A percentile compares a stretch with the other conserved stretches of the same genome.
These are phyloP conservation scores for Sarcocystis neurona DNA, from an alignment of 169 alveolate genomes.

Conservation along the genomic window DNA sequence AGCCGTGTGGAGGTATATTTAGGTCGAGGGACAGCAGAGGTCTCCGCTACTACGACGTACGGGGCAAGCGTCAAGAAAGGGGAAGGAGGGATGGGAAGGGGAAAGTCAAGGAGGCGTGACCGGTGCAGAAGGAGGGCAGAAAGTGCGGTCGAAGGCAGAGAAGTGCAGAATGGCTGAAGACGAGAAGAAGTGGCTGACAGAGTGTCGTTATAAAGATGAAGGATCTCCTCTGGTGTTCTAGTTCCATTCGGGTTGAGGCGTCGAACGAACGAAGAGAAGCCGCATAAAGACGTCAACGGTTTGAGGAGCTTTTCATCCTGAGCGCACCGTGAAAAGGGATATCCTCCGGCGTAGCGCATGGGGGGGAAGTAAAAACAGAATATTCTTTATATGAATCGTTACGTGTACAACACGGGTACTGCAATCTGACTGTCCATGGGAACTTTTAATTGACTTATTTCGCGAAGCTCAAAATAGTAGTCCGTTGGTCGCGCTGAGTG, in stretches of 20 bases:
- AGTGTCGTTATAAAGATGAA: neutral
- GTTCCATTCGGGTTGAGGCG: neutral
- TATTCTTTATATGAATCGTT: too few relatives aligned
- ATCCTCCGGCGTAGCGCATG: neutral
- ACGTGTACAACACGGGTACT: too few relatives aligned
- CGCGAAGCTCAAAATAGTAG: too few relatives aligned
- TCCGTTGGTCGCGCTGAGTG: too few relatives aligned
- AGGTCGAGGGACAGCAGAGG: too few relatives aligned
- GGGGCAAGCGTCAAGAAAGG: conserved; percentile 26
- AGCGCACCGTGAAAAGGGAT: neutral
- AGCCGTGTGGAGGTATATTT: too few relatives aligned
- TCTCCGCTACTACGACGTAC: too few relatives aligned
- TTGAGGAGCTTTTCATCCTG: neutral
- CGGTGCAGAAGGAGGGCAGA: conserved; percentile 30
- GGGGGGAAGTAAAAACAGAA: neutral
- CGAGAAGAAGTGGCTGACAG: conserved; percentile 12
- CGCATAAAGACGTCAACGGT: neutral
- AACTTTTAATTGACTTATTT: too few relatives aligned
- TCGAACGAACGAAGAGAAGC: neutral
- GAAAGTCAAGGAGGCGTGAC: conserved; percentile 2
- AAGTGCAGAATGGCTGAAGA: neutral
- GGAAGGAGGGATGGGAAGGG: conserved; percentile 7
- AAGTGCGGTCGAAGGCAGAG: neutral
- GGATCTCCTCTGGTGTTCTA: neutral
- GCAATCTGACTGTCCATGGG: too few relatives aligned